Conservation (phyloP, 2,329 filamentous ascomycete genomes). For the Pseudofabraea citricarpa region DNA sequence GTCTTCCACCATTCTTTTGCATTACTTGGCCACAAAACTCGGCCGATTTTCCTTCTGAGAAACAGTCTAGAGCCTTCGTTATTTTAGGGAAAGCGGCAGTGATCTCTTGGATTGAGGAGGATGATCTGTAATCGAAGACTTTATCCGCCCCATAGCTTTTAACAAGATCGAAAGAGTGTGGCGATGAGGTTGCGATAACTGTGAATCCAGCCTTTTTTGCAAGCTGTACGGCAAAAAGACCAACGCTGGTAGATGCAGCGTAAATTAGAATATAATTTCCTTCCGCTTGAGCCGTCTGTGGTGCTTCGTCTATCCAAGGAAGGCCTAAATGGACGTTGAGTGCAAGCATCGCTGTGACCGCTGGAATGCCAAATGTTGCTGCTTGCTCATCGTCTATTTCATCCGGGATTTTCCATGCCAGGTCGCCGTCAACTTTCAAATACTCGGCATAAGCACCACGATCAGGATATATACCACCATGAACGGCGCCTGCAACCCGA, state of each 20-base stretch:
- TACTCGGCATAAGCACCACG: constrained; percentile 11
- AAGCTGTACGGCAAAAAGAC: constrained; percentile 37
- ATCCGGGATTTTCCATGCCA: constrained; percentile 37
- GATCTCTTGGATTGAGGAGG: constrained; percentile 38
- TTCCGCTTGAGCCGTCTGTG: neutral
- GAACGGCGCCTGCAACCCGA: constrained; percentile 29
- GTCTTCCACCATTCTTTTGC: constrained; percentile 34
- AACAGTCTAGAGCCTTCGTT: constrained; percentile 45
- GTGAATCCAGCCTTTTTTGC: constrained; percentile 30
- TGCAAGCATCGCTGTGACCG: constrained; percentile 23
- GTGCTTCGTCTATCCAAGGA: constrained; percentile 11
- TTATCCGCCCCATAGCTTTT: constrained; percentile 35
- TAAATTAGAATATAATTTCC: constrained; percentile 10
- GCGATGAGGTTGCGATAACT: constrained; percentile 40
- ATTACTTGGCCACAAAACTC: constrained; percentile 27
- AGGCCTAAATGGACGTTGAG: constrained; percentile 21
- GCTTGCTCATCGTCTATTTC: constrained; percentile 38
- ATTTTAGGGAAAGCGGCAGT: constrained; percentile 29
- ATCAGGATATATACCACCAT: constrained; percentile 15
- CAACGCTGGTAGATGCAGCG: constrained; percentile 14
- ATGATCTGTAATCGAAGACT: constrained; percentile 42
- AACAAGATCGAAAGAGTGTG: constrained; percentile 40
- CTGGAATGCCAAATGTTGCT: constrained; percentile 30
- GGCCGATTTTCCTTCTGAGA: constrained; percentile 31
- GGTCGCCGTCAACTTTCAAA: constrained; percentile 26